Percentiles rank a stretch among this genome's conserved stretches.
These are phyloP conservation scores for Exophiala bonariae DNA, from an alignment of 2,329 filamentous ascomycete species.

Conservation along the genomic window DNA sequence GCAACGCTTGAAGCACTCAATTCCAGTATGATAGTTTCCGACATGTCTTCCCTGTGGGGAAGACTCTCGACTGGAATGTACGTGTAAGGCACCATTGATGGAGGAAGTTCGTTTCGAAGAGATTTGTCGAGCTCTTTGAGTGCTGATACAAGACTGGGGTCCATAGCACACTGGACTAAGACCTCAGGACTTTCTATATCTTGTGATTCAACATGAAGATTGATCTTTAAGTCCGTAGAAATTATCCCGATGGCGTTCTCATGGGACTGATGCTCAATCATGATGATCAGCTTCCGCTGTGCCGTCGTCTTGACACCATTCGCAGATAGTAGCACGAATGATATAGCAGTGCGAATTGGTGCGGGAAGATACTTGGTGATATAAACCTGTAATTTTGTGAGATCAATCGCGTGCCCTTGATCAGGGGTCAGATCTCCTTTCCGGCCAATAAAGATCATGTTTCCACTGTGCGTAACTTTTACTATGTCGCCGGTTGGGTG, in stretches of 20 bases:
- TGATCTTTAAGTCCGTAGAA: no score
- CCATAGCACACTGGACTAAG: constrained; percentile 22
- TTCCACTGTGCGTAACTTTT: constrained; percentile 31
- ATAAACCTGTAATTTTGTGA: constrained; percentile 42
- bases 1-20: no score
- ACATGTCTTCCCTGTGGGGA: no score
- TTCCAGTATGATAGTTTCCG: no score
- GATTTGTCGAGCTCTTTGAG: constrained; percentile 45
- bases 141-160: constrained; percentile 34
- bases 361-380: constrained; percentile 37
- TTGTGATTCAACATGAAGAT: constrained; percentile 38
- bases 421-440: constrained; percentile 35
- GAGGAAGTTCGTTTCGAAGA: constrained; percentile 45
- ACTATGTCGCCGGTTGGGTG: constrained; percentile 37
- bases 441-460: constrained; percentile 32
- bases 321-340: constrained; percentile 27
- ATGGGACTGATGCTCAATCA: no score
- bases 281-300: constrained; percentile 31
- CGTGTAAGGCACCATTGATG: constrained; percentile 48
- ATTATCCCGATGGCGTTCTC: no score
- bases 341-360: background rate
- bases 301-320: constrained; percentile 29
- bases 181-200: constrained; percentile 16
- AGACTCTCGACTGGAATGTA: constrained; percentile 45
- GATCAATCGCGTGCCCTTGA: constrained; percentile 42